Evolutionary conservation across 1,139 yeast species (phyloP).

Genomic region (Ogataea hybrid): DNA sequence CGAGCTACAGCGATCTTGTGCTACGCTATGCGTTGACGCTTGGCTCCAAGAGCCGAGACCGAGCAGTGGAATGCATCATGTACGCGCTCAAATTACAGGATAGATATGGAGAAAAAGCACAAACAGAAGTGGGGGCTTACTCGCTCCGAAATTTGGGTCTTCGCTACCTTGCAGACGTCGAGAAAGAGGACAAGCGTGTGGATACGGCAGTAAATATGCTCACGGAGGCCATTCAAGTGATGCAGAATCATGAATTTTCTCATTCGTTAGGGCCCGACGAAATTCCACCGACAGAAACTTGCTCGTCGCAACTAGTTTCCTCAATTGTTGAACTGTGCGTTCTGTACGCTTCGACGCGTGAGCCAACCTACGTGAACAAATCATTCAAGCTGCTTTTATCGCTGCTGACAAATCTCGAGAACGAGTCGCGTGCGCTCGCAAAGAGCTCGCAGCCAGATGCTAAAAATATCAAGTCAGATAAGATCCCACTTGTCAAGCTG

Average conservation of each 20-base stretch:
- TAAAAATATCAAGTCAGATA: slow-evolving; percentile 27
- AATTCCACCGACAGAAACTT: slow-evolving; percentile 24
- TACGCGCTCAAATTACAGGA: slow-evolving; percentile 23
- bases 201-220: slow-evolving; percentile 21
- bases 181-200: slow-evolving; percentile 15
- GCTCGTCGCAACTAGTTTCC: slow-evolving; percentile 25
- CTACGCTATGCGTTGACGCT: slow-evolving; percentile 32
- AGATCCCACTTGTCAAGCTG: slow-evolving; percentile 45
- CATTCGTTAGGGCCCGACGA: slow-evolving; percentile 11
- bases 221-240: slow-evolving; percentile 22
- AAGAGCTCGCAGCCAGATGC: slow-evolving; percentile 13
- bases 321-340: slow-evolving; percentile 30
- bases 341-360: slow-evolving; percentile 27
- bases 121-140: slow-evolving; percentile 23
- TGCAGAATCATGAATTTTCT: slow-evolving; percentile 24
- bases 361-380: slow-evolving; percentile 19
- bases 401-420: slow-evolving; percentile 28
- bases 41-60: slow-evolving; percentile 14
- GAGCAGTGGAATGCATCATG: slow-evolving; percentile 18
- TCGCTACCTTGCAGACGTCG: slow-evolving; percentile 29
- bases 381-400: slow-evolving; percentile 29
- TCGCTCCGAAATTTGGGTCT: slow-evolving; percentile 29
- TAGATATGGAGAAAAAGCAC: slow-evolving; percentile 17
- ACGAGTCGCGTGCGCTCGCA: slow-evolving; percentile 17
- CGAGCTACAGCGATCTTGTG: slow-evolving; percentile 31